Conservation (phyloP, 1,284 basidiomycete species). For the Coniophora puteana region DNA sequence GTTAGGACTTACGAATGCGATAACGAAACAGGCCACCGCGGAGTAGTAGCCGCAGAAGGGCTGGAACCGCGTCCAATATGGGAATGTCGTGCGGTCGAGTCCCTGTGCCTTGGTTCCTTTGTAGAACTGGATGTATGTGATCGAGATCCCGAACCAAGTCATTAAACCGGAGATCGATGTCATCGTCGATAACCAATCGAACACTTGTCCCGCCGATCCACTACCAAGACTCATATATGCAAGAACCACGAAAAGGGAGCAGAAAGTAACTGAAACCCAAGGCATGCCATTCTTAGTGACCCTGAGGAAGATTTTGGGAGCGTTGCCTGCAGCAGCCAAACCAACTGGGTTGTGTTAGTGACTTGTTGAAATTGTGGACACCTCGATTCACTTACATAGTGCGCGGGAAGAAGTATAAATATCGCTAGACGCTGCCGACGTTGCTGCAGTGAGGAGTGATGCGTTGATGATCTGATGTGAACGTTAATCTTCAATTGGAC, state of each 20-base stretch:
- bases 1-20: conserved; percentile 29
- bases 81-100: conserved; percentile 32
- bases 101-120: conserved; percentile 41
- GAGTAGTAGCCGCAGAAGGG: conserved; percentile 31
- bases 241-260: conserved; percentile 36
- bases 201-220: conserved; percentile 36
- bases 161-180: conserved; percentile 35
- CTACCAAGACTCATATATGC: conserved; percentile 37
- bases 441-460: conserved; percentile 40
- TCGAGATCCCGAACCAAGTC: conserved; percentile 42
- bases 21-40: conserved; percentile 27
- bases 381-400: conserved; percentile 22
- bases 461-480: conserved; percentile 37
- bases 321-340: conserved; percentile 37
- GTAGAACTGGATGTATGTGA: conserved; percentile 44
- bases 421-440: conserved; percentile 38
- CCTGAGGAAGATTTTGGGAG: conserved; percentile 37
- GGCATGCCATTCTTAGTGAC: conserved; percentile 42
- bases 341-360: conserved; percentile 23
- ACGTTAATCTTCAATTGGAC: neutral
- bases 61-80: conserved; percentile 31
- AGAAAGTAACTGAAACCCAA: conserved; percentile 36
- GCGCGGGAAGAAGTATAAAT: conserved; percentile 35
- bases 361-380: neutral
- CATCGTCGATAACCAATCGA: conserved; percentile 41